Evolutionary conservation across 1,284 basidiomycete genomes (phyloP), one percentile per base, ranked within the genome.

Genomic region (Anthracocystis walkeri): DNA sequence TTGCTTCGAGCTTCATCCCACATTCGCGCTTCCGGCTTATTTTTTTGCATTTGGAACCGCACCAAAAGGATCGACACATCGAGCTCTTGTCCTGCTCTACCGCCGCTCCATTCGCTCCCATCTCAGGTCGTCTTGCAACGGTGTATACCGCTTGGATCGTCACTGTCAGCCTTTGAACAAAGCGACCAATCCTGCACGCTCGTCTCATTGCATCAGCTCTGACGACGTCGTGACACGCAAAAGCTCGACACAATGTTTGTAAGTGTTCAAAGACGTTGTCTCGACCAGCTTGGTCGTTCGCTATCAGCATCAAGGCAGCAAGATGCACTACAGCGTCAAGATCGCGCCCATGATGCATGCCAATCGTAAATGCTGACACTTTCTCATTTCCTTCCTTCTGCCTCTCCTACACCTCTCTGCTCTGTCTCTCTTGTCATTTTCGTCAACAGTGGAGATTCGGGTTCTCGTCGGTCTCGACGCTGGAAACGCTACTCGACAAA

Each of bases 401-500:
- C 29, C 14, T 38, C 14, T 38, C 12, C 14, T 14, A 38, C 33
- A 10, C 35, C 35, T 16, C 14, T 27, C 46, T 57, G 21, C 42
- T 21, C 29, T 48, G 23, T 21, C 7, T 33, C 16, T n/a, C 7
- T 40, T 44, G 20, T 27, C 27, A 45, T 6, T 16, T 5, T 12
- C 20, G 35, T 41, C 54, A 25, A 52, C 61, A 82, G 78, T 85
- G 83, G 83, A 69, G 82, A 14, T 84, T 85, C 58, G 83, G 83
- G 8, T 80, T 85, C 52, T 77, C 82, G 42, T 71, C 77, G 20
- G 71, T 79, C 14, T 85, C 83, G 38, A 78, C 80, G 29, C 69
- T 85, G 14, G 80, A 83, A 27, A 78, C 78, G 12, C 57, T 85
- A 4, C 77, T 85, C 18, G 83, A 85, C 35, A 79, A 80, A 61